Conservation (phyloP, 192 early-diverging fungal genomes). For the Coemansia reversa region DNA sequence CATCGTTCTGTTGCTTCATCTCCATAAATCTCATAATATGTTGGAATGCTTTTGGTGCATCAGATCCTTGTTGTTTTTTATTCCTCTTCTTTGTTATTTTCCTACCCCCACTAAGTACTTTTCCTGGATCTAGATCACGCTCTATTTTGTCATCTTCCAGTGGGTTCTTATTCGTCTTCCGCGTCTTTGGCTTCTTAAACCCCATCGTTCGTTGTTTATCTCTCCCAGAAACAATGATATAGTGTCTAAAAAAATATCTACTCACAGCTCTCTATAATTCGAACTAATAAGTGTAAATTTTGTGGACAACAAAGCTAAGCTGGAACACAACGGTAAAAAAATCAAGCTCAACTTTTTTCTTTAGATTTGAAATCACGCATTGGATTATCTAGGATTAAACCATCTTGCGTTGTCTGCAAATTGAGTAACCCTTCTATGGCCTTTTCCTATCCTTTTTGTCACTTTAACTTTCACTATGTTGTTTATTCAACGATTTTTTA, state of each 20-base stretch:
- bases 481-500: neutral
- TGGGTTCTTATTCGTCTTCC: conserved; percentile 13
- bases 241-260: no score
- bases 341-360: neutral
- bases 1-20: conserved; percentile 18
- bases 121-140: conserved; percentile 43
- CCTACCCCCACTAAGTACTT: conserved; percentile 36
- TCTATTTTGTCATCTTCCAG: conserved; percentile 23
- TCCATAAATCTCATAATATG: conserved; percentile 36
- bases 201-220: conserved; percentile 18
- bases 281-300: neutral
- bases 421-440: neutral
- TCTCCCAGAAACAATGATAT: neutral
- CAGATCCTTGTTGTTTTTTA: conserved; percentile 12
- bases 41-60: conserved; percentile 46
- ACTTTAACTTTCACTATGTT: neutral
- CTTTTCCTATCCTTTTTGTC: neutral
- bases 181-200: conserved; percentile 46
- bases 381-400: neutral
- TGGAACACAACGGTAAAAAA: neutral
- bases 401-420: neutral
- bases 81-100: conserved; percentile 27
- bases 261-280: no score
- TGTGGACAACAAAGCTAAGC: neutral
- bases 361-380: neutral